Evolutionary conservation across 768 basidiomycete species (phyloP).

Genomic region (Lactarius evosmus): DNA sequence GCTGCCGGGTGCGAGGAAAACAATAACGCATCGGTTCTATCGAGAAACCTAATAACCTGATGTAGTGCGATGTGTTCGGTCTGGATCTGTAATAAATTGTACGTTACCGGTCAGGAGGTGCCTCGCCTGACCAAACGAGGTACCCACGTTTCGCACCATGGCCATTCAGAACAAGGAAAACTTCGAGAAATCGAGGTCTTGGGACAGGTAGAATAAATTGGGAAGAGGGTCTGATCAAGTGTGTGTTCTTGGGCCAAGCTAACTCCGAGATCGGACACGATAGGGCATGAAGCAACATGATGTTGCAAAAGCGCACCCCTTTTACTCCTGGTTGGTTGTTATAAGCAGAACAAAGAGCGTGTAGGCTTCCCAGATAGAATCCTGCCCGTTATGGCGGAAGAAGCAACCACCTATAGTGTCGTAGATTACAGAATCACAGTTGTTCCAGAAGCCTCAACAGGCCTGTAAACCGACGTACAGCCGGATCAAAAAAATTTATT

Average conservation of each 20-base stretch:
- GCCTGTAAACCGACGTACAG: background rate
- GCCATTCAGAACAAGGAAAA: background rate
- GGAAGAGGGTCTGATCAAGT: background rate
- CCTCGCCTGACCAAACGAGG: too few species aligned
- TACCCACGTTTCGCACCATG: background rate
- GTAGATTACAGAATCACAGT: background rate
- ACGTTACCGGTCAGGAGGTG: conserved; percentile 2
- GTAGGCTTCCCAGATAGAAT: background rate
- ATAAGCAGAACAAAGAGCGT: background rate
- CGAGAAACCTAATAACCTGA: background rate
- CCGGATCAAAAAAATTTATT: background rate
- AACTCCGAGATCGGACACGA: conserved; percentile 13
- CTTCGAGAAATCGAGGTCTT: background rate
- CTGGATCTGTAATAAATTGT: background rate
- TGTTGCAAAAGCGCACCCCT: background rate
- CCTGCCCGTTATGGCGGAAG: background rate
- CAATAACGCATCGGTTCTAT: conserved; percentile 1
- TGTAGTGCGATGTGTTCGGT: background rate
- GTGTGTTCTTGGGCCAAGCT: conserved; percentile 3
- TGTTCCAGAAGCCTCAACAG: background rate
- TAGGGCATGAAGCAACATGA: conserved; percentile 1
- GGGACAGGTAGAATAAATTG: background rate
- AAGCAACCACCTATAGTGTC: background rate
- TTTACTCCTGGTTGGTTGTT: background rate
- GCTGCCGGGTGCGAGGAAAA: background rate